Conservation (phyloP, 1,284 basidiomycete genomes). For the Tilletia horrida region DNA sequence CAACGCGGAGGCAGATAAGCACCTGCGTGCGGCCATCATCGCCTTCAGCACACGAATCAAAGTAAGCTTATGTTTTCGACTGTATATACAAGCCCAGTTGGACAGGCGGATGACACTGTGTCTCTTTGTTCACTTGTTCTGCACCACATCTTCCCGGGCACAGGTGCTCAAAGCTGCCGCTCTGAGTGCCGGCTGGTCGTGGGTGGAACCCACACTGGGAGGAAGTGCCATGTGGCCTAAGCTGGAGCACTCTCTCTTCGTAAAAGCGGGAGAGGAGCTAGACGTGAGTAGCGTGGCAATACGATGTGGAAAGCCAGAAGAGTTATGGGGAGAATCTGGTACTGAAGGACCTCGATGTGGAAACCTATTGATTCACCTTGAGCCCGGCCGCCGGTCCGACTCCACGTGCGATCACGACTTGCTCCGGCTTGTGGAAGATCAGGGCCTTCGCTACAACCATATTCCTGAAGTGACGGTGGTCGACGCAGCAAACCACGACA, state of each 20-base stretch:
- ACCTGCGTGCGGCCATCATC: not conserved
- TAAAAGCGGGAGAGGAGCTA: not conserved
- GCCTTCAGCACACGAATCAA: not conserved
- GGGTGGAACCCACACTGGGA: not conserved
- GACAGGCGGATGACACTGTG: too few relatives aligned
- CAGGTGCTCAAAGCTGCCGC: not conserved
- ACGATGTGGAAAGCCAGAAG: too few relatives aligned
- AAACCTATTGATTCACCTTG: too few relatives aligned
- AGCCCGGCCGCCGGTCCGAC: not conserved
- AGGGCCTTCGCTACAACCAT: not conserved
- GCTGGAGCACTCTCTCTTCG: not conserved
- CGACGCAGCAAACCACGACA: not conserved
- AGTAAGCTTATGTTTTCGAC: not conserved
- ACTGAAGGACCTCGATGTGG: too few relatives aligned
- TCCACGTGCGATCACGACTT: not conserved
- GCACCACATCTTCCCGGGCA: not conserved
- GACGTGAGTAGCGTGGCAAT: conserved; percentile 1
- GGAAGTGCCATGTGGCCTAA: not conserved
- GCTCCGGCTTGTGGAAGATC: not conserved
- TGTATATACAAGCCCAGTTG: too few relatives aligned
- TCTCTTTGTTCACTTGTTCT: not conserved
- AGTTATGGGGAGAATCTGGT: too few relatives aligned
- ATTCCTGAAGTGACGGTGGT: not conserved
- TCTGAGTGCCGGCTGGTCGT: not conserved
- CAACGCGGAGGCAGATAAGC: not conserved